A percentile compares a stretch with the other conserved stretches of the same genome.
Evolutionary conservation across 306 rosid genomes (phyloP).

Genomic region (Acacia crassicarpa): DNA sequence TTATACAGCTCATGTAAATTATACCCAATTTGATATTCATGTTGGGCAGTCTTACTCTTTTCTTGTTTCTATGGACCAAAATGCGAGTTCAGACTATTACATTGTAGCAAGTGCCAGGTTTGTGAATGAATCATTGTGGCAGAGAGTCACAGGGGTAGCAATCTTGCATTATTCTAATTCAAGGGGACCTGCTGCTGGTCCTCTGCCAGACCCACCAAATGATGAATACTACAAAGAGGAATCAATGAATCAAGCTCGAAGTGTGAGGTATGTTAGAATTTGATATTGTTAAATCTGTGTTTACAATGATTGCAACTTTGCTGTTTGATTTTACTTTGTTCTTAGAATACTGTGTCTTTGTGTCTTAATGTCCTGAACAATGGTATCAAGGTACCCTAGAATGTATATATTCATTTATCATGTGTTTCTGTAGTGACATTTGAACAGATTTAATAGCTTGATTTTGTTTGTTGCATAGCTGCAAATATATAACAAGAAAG

Average conservation of each 20-base stretch:
- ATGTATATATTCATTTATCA: not conserved
- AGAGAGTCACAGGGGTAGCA: conserved; percentile 86
- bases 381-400: not conserved
- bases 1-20: conserved; percentile 70
- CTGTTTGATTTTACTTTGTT: not conserved
- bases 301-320: conserved; percentile 7
- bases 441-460: not conserved
- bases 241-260: conserved; percentile 80
- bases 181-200: conserved; percentile 76
- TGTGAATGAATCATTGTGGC: conserved; percentile 86
- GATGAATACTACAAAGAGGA: conserved; percentile 58
- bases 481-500: not conserved
- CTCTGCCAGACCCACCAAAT: conserved; percentile 77
- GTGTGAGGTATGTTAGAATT: conserved; percentile 65
- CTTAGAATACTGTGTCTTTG: not conserved
- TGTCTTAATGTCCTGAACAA: not conserved
- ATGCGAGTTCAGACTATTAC: conserved; percentile 91
- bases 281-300: not conserved
- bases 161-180: conserved; percentile 77
- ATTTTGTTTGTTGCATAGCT: not conserved
- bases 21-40: conserved; percentile 71
- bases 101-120: conserved; percentile 92
- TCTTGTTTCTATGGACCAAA: conserved; percentile 75
- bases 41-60: conserved; percentile 90
- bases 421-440: not conserved